These are phyloP conservation scores for Microcos paniculata DNA, from an alignment of 345 rosid genomes.

Conservation along the genomic window DNA sequence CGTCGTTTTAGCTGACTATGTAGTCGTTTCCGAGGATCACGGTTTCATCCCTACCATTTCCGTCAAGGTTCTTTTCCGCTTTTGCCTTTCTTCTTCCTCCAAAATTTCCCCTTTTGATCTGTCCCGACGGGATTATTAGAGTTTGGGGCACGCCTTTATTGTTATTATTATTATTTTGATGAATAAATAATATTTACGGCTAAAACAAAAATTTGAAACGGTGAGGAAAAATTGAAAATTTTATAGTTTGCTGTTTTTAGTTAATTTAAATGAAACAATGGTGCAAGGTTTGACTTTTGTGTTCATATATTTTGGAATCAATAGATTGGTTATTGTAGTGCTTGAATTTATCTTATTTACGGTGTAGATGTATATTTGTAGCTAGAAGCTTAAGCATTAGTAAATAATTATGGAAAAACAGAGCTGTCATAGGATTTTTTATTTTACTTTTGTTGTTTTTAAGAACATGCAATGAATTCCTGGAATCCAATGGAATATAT, in stretches of 20 bases:
- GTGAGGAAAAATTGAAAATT: background rate
- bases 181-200: background rate
- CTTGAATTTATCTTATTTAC: background rate
- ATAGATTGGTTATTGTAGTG: background rate
- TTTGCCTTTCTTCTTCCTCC: background rate
- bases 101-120: background rate
- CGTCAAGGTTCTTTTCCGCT: slow-evolving; percentile 50
- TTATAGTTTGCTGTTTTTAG: background rate
- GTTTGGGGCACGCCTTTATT: background rate
- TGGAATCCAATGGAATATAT: background rate
- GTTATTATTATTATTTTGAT: background rate
- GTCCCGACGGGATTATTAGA: background rate
- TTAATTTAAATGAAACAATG: background rate
- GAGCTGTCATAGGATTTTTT: background rate
- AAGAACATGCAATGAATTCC: background rate
- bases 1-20: slow-evolving; percentile 79
- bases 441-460: no score
- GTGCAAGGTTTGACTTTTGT: background rate
- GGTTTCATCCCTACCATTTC: slow-evolving; percentile 52
- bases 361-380: background rate
- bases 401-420: slow-evolving; percentile 1
- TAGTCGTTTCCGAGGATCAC: slow-evolving; percentile 64
- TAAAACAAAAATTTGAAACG: background rate
- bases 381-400: background rate
- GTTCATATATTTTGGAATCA: background rate